Base-by-base conservation (phyloP, 2,329 filamentous ascomycete genomes). In the Trichoderma sp. region DNA sequence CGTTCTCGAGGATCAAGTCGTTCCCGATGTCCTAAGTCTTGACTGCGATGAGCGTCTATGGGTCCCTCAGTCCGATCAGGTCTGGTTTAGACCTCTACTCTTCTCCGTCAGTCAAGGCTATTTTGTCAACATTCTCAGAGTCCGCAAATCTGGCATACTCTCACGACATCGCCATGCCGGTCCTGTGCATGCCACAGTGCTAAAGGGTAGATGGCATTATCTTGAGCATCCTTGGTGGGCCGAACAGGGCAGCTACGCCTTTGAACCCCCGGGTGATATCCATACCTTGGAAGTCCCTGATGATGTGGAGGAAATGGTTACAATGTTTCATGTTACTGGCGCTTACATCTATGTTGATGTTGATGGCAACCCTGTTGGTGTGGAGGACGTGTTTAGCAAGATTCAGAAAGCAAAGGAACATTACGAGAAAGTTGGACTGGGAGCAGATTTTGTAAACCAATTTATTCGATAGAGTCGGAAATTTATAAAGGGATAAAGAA, bases 241-340 rank as follows among this genome's bases (percentile, higher is more conserved):
- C 7, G 60, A 62, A 11, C 34, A 62, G 39, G 34, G 34, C 6
- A 43, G 60, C 34, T 62, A 62, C 24, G 60, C 60, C 28, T 62
- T 62, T 28, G 60, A 62, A 9, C 60, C 60, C 3, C 60, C 34
- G 9, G 60, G 60, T 12, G 60, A 43, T 6, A 43, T 62, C 14
- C 60, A 62, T n/a, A 62, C 60, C 12, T 28, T 62, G 14, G 60
- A 62, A 39, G 60, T 62, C 21, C 60, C 60, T 1, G 34, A 62
- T 7, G 60, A 62, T 28, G 60, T 62, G 34, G 34, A 62, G 21
- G 60, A 62, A 28, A 62, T 62, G 34, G 60, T 43, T 18, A 43
- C 60, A 14, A 62, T 62, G 60, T 62, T 62, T 62, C 60, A 62
- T n/a, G 60, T 62, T 28, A 62, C 60, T 43, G 34, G 60, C 8